phyloP scores from a whole-genome alignment of 2,329 filamentous ascomycete genomes.

The Arthrobotrys pseudoclavata region DNA sequence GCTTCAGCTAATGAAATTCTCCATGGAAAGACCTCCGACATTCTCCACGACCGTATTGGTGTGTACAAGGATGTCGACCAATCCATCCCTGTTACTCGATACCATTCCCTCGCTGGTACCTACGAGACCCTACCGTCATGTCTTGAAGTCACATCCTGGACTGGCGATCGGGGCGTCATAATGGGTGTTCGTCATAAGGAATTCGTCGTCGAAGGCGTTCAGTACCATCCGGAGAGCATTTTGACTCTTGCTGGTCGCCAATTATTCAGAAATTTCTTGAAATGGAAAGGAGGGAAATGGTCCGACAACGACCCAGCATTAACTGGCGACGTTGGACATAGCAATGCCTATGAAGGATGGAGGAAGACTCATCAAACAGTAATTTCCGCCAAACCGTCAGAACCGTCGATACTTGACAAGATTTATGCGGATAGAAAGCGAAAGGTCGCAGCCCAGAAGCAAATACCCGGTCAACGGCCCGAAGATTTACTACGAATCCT shows the following conservation, averaged over 20 bases:
- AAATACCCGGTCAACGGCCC: slow-evolving; percentile 84
- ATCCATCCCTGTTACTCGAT: slow-evolving; percentile 88
- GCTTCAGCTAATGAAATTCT: slow-evolving; percentile 94
- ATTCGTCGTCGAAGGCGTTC: slow-evolving; percentile 91
- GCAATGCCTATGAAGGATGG: slow-evolving; percentile 61
- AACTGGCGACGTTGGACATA: slow-evolving; percentile 62
- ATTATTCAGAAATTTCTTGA: slow-evolving; percentile 94
- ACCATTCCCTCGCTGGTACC: slow-evolving; percentile 95
- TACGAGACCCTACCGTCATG: slow-evolving; percentile 86
- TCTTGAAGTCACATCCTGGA: slow-evolving; percentile 92
- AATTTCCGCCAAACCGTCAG: slow-evolving; percentile 60
- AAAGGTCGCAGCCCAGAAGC: slow-evolving; percentile 83
- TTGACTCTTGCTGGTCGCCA: slow-evolving; percentile 86
- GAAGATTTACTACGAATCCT: slow-evolving; percentile 89
- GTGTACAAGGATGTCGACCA: slow-evolving; percentile 86
- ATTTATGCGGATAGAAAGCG: slow-evolving; percentile 87
- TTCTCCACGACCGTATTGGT: slow-evolving; percentile 91
- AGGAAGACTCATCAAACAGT: slow-evolving; percentile 28
- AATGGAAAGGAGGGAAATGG: slow-evolving; percentile 92
- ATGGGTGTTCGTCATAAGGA: slow-evolving; percentile 97
- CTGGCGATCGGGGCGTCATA: slow-evolving; percentile 86
- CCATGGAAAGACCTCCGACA: slow-evolving; percentile 93
- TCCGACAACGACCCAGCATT: slow-evolving; percentile 77
- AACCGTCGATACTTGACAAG: slow-evolving; percentile 81
- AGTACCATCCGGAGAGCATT: slow-evolving; percentile 98